These are phyloP conservation scores for Schizochytrium sp. DNA, from an alignment of 108 stramenopile species.

Conservation along the genomic window DNA sequence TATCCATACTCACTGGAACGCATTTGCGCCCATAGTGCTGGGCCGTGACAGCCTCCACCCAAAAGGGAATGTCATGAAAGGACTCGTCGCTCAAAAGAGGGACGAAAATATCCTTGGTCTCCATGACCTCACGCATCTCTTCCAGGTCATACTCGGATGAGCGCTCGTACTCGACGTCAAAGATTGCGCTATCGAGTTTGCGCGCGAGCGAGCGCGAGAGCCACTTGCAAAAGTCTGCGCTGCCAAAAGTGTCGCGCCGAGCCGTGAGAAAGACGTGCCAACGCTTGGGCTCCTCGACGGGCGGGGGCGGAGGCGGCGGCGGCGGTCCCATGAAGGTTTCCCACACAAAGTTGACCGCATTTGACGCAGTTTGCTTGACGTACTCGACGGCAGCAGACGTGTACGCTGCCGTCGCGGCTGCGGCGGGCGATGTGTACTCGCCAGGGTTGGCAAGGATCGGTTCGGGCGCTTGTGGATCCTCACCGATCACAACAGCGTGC, in stretches of 20 bases:
- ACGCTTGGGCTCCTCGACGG: not conserved
- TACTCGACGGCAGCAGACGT: not conserved
- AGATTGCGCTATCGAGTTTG: not conserved
- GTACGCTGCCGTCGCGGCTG: not conserved
- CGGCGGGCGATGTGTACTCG: not conserved
- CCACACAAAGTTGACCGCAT: not conserved
- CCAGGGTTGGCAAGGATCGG: too few species aligned
- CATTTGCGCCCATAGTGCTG: not conserved
- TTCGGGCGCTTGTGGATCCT: too few species aligned
- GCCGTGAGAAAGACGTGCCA: not conserved
- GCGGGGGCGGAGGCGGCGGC: not conserved
- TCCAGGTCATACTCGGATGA: not conserved
- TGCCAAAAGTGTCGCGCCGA: not conserved
- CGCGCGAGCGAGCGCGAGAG: not conserved
- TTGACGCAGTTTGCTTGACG: not conserved
- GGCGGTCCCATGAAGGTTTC: not conserved
- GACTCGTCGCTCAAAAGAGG: not conserved
- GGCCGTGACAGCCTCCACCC: not conserved
- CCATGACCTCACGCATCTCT: not conserved
- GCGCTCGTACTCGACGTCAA: not conserved
- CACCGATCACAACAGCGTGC: not conserved
- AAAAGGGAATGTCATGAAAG: not conserved
- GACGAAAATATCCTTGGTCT: not conserved
- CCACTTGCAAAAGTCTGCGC: not conserved
- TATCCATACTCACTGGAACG: not conserved